These are phyloP conservation scores for Lablab purpureus DNA, from an alignment of 306 rosid genomes.

Conservation along the genomic window DNA sequence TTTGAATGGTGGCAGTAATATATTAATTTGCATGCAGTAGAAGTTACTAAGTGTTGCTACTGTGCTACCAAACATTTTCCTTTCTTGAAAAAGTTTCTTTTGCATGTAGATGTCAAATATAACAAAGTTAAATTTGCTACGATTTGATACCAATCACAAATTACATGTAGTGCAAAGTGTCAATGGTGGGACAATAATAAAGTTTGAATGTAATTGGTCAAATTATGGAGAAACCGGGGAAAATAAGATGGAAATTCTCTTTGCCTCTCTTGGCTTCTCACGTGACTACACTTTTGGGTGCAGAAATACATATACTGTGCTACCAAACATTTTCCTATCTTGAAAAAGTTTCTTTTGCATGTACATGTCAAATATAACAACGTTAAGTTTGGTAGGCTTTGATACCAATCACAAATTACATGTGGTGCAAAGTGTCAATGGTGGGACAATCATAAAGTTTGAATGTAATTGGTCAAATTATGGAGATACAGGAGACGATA, in stretches of 20 bases:
- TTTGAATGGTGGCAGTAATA: constrained; percentile 9
- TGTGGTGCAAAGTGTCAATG: constrained; percentile 18
- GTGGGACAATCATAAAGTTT: constrained; percentile 11
- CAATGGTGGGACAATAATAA: constrained; percentile 8
- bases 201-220: constrained; percentile 15
- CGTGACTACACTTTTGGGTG: neutral
- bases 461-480: neutral
- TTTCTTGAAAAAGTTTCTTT: constrained; percentile 1
- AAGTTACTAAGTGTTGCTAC: constrained; percentile 11
- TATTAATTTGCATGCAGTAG: neutral
- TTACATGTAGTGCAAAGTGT: constrained; percentile 8
- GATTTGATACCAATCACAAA: neutral
- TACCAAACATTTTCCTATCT: constrained; percentile 1
- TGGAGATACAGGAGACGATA: neutral
- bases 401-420: constrained; percentile 11
- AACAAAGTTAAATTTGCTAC: constrained; percentile 17
- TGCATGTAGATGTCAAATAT: neutral
- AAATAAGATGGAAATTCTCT: constrained; percentile 15
- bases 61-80: neutral
- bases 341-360: neutral
- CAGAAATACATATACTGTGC: constrained; percentile 4
- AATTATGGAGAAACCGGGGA: neutral
- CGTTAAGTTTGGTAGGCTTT: neutral
- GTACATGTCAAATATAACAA: constrained; percentile 5
- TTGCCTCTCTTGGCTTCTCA: constrained; percentile 2